phyloP scores from a whole-genome alignment of 768 basidiomycete genomes.

The Exidia glandulosa region DNA sequence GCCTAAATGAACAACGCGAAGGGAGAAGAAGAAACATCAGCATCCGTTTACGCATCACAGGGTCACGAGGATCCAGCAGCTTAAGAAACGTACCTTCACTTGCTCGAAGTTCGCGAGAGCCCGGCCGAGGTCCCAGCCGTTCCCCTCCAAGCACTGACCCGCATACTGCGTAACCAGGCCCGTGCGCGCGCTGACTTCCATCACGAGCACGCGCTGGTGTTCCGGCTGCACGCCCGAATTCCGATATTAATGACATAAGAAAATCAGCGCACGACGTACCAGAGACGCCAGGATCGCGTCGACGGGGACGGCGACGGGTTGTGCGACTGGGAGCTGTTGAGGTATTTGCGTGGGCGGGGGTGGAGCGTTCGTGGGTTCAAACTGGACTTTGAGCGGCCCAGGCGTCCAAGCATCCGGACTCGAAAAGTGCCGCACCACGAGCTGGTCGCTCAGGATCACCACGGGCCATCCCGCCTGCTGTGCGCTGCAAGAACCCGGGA shows the following conservation, averaged over 20 bases:
- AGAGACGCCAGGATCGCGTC: constrained; percentile 35
- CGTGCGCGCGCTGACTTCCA: constrained; percentile 63
- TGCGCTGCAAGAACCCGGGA: constrained; percentile 37
- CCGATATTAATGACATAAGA: constrained; percentile 8
- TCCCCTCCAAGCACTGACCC: constrained; percentile 74
- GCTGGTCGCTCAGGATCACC: constrained; percentile 79
- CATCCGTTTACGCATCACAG: background rate
- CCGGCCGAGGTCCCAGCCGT: constrained; percentile 71
- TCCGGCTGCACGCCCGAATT: constrained; percentile 38
- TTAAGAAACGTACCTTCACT: constrained; percentile 56
- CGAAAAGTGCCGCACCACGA: constrained; percentile 74
- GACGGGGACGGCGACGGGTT: background rate
- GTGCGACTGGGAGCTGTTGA: constrained; percentile 8
- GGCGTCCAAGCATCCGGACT: constrained; percentile 69
- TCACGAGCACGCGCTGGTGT: constrained; percentile 55
- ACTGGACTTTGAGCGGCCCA: constrained; percentile 65
- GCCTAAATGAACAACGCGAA: constrained; percentile 23
- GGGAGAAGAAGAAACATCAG: constrained; percentile 10
- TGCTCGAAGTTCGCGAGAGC: constrained; percentile 81
- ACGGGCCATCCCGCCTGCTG: constrained; percentile 82
- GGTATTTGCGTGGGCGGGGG: constrained; percentile 16
- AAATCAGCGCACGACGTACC: constrained; percentile 32
- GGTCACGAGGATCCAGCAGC: background rate
- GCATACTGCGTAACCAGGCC: constrained; percentile 70
- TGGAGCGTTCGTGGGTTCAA: constrained; percentile 26